Conservation (phyloP, 2,329 filamentous ascomycete species). For the Nemania sp. region DNA sequence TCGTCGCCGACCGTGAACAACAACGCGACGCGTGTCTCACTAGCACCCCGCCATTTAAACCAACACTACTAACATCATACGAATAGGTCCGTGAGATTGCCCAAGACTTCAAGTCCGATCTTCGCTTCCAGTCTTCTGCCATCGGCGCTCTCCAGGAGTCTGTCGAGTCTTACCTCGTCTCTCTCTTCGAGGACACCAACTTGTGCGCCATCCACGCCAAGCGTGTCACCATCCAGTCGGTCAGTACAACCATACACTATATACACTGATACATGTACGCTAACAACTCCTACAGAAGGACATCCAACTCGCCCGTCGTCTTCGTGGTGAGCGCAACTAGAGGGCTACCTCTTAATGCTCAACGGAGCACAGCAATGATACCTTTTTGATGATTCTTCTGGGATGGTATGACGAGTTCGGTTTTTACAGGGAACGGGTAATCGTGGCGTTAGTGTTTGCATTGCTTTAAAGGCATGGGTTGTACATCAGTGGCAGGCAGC, state of each 20-base stretch:
- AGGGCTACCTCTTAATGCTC: constrained; percentile 38
- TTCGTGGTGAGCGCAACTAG: constrained; percentile 94
- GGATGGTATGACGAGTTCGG: constrained; percentile 57
- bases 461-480: constrained; percentile 55
- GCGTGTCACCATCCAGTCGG: constrained; percentile 95
- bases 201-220: constrained; percentile 99
- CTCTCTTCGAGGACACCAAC: constrained; percentile 98
- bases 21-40: constrained; percentile 22
- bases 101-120: constrained; percentile 93
- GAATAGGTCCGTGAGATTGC: constrained; percentile 88
- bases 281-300: constrained; percentile 74
- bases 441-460: constrained; percentile 57
- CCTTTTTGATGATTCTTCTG: constrained; percentile 54
- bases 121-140: constrained; percentile 98
- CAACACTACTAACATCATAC: constrained; percentile 39
- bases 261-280: constrained; percentile 33
- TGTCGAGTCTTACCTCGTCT: constrained; percentile 98
- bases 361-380: constrained; percentile 49
- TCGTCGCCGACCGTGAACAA: background rate
- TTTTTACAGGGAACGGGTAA: constrained; percentile 56
- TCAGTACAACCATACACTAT: constrained; percentile 49
- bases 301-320: constrained; percentile 94
- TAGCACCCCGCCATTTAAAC: background rate
- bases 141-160: constrained; percentile 98
- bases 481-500: constrained; percentile 57